Evolutionary conservation across 495 filamentous ascomycete species (phyloP), one percentile per base, ranked within the genome.

Genomic region (Penicillium tannophilum): DNA sequence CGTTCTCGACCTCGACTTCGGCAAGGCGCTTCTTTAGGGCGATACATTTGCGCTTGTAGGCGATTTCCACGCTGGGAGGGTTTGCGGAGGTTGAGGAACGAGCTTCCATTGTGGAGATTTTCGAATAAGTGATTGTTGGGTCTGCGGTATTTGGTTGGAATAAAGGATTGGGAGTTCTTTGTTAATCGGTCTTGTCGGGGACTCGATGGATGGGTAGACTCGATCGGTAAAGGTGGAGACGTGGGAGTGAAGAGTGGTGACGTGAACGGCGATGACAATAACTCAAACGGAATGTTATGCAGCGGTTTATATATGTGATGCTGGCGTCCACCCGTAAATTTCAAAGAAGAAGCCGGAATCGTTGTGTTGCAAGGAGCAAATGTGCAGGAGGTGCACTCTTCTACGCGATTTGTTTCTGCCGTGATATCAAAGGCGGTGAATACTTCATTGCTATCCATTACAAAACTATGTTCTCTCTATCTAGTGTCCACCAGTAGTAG

Each of bases 41-140:
- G 76, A 96, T 92, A 72, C 95, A 98, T 84, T 99, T 99, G 65
- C 88, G 85, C 64, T 93, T 91, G 76, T 99, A 99, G 54, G 93
- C 92, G 66, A 90, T 87, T 75, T 99, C 95, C 45, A 98, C 91
- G 30, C 93, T 96, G 19, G 94, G 93, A 14, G 94, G 92, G 62
- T 80, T 80, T 26, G 55, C 17, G 46, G 72, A 63, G 35, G 65
- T 60, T 30, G 64, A 49, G 52, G 63, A 55, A 35, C 58, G 62
- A 52, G 66, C 36, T 23, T 75, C 73, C 73, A 76, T 76, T 63
- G 52, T 68, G 66, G 26, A 19, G 9, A 20, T 46, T 23, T 23
- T 23, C 36, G 35, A 52, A 41, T 14, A 26, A 53, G 6, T 5
- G n/a, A 30, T 20, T 48, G 19, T 49, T 47, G 31, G 17, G 23